Evolutionary conservation across 2,329 filamentous ascomycete species (phyloP).

Genomic region (Exophiala spinifera): DNA sequence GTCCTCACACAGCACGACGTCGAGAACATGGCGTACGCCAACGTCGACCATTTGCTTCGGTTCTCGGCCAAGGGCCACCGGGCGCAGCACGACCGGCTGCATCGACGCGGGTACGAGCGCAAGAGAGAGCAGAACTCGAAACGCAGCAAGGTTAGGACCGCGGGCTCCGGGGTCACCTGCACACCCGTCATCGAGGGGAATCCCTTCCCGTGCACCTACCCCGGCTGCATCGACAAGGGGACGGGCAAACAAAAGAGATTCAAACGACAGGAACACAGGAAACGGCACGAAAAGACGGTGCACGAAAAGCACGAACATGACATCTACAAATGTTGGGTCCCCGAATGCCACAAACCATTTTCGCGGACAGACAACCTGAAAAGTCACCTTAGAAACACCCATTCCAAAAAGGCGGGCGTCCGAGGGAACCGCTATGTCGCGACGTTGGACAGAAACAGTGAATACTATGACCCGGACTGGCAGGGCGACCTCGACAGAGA

Average conservation of each 20-base stretch:
- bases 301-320: conserved; percentile 35
- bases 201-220: conserved; percentile 39
- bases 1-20: conserved; percentile 26
- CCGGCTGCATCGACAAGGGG: conserved; percentile 36
- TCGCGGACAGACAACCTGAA: conserved; percentile 47
- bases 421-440: conserved; percentile 47
- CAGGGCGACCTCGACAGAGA: conserved; percentile 43
- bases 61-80: conserved; percentile 7
- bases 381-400: conserved; percentile 46
- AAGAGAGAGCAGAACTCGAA: conserved; percentile 12
- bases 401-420: conserved; percentile 41
- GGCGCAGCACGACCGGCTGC: conserved; percentile 14
- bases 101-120: conserved; percentile 20
- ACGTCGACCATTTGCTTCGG: conserved; percentile 11
- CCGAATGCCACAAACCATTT: conserved; percentile 42
- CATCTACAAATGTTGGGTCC: conserved; percentile 42
- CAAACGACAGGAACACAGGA: conserved; percentile 49
- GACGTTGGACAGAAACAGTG: conserved; percentile 43
- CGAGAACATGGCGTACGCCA: conserved; percentile 18
- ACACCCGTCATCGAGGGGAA: conserved; percentile 27
- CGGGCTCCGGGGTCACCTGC: conserved; percentile 25
- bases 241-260: conserved; percentile 46
- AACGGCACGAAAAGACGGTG: conserved; percentile 49
- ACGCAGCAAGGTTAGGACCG: conserved; percentile 12
- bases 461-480: conserved; percentile 44